Base-by-base conservation (phyloP, 1,284 basidiomycete genomes). In the Vanrija humicola region DNA sequence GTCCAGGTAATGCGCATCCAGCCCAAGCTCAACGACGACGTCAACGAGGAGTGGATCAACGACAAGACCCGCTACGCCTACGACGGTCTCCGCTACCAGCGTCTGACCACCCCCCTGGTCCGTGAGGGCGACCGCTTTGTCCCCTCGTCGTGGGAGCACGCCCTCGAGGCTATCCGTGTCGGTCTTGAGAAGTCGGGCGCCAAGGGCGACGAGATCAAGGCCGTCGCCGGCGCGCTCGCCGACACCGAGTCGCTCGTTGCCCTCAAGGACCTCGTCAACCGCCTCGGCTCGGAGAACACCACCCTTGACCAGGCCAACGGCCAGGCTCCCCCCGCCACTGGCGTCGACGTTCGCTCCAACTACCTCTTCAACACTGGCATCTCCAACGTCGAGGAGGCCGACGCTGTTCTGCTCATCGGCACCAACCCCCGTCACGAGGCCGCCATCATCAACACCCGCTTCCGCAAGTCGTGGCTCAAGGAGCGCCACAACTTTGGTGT, bases 11-110 rank as follows among this genome's bases (percentile, higher is more conserved):
- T 98, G 93, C 87, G 95, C 48, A 84, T 99, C 67, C 91, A 96
- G 72, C 96, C 96, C 3, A 85, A 89, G 67, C 88, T 91, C 56
- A 98, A 98, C 76, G 95, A 98, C 77, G 91, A 97, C 66, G 87
- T 99, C 60, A 99, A 99, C 77, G 96, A 99, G 81, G 96, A 99
- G 78, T 98, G 96, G 95, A 96, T 99, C 77, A 94, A 86, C 77
- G 95, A 99, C 83, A 98, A 98, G 84, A 95, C 95, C 2, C 89
- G 96, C 59, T 95, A 91, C 76, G 90, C 95, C 2, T 89, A 91
- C 74, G 96, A 99, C 68, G 96, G 96, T 43, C 84, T 99, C 50
- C 87, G 87, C 69, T 95, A 91, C 82, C 96, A 99, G 77, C 88
- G 95, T 38, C 80, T 99, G 68, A 98, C 94, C 15, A 88, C 86